A percentile compares a stretch with the other conserved stretches of the same genome.
These are phyloP conservation scores for Rubus parviflorus DNA, from an alignment of 306 rosid species.

Conservation along the genomic window DNA sequence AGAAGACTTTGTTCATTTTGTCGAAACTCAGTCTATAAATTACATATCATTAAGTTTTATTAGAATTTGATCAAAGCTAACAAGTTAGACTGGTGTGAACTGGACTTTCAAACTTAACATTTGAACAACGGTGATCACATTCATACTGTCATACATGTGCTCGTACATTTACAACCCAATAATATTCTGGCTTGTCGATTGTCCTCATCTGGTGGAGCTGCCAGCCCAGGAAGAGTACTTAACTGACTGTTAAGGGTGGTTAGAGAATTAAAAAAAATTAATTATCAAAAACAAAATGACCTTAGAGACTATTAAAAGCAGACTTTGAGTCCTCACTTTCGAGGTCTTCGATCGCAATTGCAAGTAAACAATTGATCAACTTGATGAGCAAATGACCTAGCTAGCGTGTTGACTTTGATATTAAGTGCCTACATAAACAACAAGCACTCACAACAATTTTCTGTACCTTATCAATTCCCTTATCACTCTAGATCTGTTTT, in stretches of 20 bases:
- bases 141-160: background rate
- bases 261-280: background rate
- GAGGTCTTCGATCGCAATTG: background rate
- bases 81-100: background rate
- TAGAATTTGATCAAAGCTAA: too few species aligned
- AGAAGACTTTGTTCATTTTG: too few species aligned
- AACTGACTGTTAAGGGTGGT: background rate
- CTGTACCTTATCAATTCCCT: background rate
- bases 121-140: background rate
- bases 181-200: background rate
- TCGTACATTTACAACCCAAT: background rate
- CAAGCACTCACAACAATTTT: background rate
- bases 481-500: background rate
- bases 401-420: background rate
- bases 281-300: background rate
- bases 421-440: background rate
- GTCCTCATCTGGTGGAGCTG: background rate
- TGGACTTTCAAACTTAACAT: background rate
- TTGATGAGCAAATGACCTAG: background rate
- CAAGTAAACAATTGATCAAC: background rate
- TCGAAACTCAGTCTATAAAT: too few species aligned
- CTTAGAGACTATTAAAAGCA: background rate
- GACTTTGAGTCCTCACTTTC: background rate
- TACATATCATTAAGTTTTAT: too few species aligned
- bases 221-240: background rate